phyloP scores from a whole-genome alignment of 2,329 filamentous ascomycete species.

The Coleophoma cylindrospora region DNA sequence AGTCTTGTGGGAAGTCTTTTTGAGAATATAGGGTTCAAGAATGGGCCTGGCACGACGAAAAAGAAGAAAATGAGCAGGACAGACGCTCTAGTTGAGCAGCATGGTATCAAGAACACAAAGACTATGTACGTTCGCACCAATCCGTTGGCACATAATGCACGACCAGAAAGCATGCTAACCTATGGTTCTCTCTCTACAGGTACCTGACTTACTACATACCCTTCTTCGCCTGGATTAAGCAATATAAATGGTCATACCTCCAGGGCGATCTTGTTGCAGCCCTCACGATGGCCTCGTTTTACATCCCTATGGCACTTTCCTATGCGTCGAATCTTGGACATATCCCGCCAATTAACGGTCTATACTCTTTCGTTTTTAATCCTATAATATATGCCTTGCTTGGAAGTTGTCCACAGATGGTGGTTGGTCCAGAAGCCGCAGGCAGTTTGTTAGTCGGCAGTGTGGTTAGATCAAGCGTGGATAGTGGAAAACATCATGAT shows the following conservation, averaged over 20 bases:
- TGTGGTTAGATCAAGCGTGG: slow-evolving; percentile 74
- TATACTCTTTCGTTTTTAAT: slow-evolving; percentile 92
- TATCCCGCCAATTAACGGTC: slow-evolving; percentile 85
- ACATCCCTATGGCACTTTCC: slow-evolving; percentile 94
- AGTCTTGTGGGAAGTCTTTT: slow-evolving; percentile 17
- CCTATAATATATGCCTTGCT: slow-evolving; percentile 87
- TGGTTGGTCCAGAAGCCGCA: slow-evolving; percentile 91
- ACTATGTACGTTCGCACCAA: slow-evolving; percentile 56
- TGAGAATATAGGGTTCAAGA: slow-evolving; percentile 15
- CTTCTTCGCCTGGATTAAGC: slow-evolving; percentile 81
- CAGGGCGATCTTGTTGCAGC: slow-evolving; percentile 84
- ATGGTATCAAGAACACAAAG: slow-evolving; percentile 68
- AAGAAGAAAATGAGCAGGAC: slow-evolving; percentile 68
- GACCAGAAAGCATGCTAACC: slow-evolving; percentile 9
- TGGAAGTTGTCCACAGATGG: slow-evolving; percentile 87
- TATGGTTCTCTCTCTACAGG: slow-evolving; percentile 36
- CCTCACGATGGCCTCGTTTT: slow-evolving; percentile 96
- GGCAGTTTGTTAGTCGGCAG: slow-evolving; percentile 87
- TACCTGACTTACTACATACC: slow-evolving; percentile 93
- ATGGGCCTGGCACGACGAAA: slow-evolving; percentile 10
- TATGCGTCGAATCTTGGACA: slow-evolving; percentile 90
- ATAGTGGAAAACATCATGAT: slow-evolving; percentile 57
- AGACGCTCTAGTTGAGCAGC: slow-evolving; percentile 62
- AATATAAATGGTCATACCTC: slow-evolving; percentile 79
- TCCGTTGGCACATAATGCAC: not conserved